phyloP scores from a whole-genome alignment of 257 asterid species.

The Nicotiana noctiflora region DNA sequence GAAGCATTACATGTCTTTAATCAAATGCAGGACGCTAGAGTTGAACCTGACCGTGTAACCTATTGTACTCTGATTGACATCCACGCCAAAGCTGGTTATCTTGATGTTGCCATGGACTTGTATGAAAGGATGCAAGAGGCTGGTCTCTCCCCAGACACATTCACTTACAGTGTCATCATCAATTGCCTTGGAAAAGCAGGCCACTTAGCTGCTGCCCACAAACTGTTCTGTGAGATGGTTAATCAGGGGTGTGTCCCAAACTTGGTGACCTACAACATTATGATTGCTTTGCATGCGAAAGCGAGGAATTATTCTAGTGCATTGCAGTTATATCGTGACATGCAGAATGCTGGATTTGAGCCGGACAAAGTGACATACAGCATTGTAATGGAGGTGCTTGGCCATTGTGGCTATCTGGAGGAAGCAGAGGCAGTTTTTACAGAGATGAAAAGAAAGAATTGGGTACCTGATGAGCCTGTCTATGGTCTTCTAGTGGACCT shows the following conservation, averaged over 20 bases:
- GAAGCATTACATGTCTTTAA: slow-evolving; percentile 74
- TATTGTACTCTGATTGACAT: slow-evolving; percentile 92
- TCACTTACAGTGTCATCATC: slow-evolving; percentile 93
- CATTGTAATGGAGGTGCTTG: slow-evolving; percentile 95
- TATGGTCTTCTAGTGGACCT: slow-evolving; percentile 89
- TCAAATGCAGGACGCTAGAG: slow-evolving; percentile 65
- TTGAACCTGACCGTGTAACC: slow-evolving; percentile 93
- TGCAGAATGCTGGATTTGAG: slow-evolving; percentile 87
- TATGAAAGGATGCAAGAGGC: slow-evolving; percentile 84
- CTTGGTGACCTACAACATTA: slow-evolving; percentile 80
- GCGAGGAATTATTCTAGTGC: slow-evolving; percentile 83
- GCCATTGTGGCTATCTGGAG: slow-evolving; percentile 85
- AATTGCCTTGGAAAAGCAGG: slow-evolving; percentile 97
- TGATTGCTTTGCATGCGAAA: slow-evolving; percentile 91
- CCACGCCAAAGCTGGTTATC: slow-evolving; percentile 95
- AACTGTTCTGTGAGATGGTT: slow-evolving; percentile 83
- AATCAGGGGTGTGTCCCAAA: slow-evolving; percentile 81
- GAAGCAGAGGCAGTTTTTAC: slow-evolving; percentile 85
- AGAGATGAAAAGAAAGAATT: slow-evolving; percentile 81
- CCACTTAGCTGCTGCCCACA: slow-evolving; percentile 69
- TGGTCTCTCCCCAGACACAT: slow-evolving; percentile 95
- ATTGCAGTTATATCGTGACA: slow-evolving; percentile 74
- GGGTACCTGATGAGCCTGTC: slow-evolving; percentile 98
- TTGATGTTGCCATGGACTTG: slow-evolving; percentile 82
- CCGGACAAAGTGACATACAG: slow-evolving; percentile 96